Conservation (phyloP, 2,329 filamentous ascomycete genomes). For the Colletotrichum lini region DNA sequence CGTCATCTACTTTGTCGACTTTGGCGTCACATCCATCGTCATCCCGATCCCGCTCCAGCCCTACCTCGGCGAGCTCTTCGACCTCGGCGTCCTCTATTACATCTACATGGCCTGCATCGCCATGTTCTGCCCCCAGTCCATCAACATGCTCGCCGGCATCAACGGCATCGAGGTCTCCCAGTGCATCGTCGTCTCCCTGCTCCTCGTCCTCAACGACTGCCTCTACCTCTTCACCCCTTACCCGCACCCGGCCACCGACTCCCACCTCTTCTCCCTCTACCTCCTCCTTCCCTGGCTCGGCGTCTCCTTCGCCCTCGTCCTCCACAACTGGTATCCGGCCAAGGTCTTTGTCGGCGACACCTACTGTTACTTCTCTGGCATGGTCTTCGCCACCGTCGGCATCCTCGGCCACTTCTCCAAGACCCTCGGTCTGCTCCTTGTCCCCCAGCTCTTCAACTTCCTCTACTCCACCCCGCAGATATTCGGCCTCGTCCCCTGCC, state of each 20-base stretch:
- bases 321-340: constrained; percentile 96
- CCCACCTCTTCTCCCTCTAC: constrained; percentile 96
- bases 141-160: constrained; percentile 99
- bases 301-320: constrained; percentile 87
- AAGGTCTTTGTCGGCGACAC: constrained; percentile 98
- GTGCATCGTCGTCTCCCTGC: constrained; percentile 88
- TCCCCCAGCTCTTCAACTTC: constrained; percentile 98
- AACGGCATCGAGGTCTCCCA: constrained; percentile 98
- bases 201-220: constrained; percentile 88
- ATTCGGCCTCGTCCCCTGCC: constrained; percentile 91
- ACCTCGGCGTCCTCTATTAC: constrained; percentile 90
- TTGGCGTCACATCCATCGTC: constrained; percentile 95
- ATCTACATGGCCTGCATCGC: constrained; percentile 95
- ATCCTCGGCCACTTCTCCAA: constrained; percentile 99
- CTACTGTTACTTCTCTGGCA: constrained; percentile 99
- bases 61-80: constrained; percentile 87
- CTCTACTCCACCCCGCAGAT: constrained; percentile 93
- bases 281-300: constrained; percentile 94
- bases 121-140: constrained; percentile 98
- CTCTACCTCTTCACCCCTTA: constrained; percentile 89
- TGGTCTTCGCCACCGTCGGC: constrained; percentile 97
- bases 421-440: constrained; percentile 89
- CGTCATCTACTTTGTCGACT: constrained; percentile 98
- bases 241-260: constrained; percentile 94
- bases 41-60: constrained; percentile 88